A percentile compares a stretch with the other conserved stretches of the same genome.
These are phyloP conservation scores for Teunomyces aglyptinius DNA, from an alignment of 805 yeast species.

Conservation along the genomic window DNA sequence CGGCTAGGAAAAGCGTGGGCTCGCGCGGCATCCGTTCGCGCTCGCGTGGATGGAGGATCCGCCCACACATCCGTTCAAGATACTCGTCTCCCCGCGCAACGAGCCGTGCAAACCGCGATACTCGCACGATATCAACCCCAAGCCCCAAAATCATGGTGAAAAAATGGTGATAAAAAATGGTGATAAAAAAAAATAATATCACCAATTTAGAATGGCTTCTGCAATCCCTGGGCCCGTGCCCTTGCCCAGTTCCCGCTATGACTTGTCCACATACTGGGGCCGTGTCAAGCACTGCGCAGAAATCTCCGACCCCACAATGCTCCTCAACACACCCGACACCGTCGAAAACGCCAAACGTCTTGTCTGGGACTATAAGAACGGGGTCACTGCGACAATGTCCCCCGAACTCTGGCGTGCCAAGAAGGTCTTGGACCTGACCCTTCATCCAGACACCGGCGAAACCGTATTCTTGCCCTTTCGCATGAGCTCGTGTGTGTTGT, in stretches of 20 bases:
- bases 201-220: slow-evolving; percentile 70
- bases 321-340: slow-evolving; percentile 65
- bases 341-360: slow-evolving; percentile 62
- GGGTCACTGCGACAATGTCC: slow-evolving; percentile 60
- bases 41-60: slow-evolving; percentile 52
- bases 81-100: slow-evolving; percentile 31
- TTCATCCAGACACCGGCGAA: slow-evolving; percentile 96
- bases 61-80: slow-evolving; percentile 37
- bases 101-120: slow-evolving; percentile 46
- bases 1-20: slow-evolving; percentile 41
- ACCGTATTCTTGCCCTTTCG: slow-evolving; percentile 91
- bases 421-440: slow-evolving; percentile 81
- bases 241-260: slow-evolving; percentile 78
- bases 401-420: slow-evolving; percentile 90
- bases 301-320: slow-evolving; percentile 88
- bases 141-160: slow-evolving; percentile 30
- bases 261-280: slow-evolving; percentile 83
- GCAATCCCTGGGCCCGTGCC: slow-evolving; percentile 79
- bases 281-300: slow-evolving; percentile 93
- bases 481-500: slow-evolving; percentile 93
- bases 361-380: slow-evolving; percentile 72
- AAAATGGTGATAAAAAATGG: background rate
- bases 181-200: background rate
- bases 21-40: slow-evolving; percentile 15
- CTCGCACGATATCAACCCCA: slow-evolving; percentile 56